Evolutionary conservation across 225 moss, liverwort and hornwort species (phyloP).

Genomic region (Pleurozium schreberi): DNA sequence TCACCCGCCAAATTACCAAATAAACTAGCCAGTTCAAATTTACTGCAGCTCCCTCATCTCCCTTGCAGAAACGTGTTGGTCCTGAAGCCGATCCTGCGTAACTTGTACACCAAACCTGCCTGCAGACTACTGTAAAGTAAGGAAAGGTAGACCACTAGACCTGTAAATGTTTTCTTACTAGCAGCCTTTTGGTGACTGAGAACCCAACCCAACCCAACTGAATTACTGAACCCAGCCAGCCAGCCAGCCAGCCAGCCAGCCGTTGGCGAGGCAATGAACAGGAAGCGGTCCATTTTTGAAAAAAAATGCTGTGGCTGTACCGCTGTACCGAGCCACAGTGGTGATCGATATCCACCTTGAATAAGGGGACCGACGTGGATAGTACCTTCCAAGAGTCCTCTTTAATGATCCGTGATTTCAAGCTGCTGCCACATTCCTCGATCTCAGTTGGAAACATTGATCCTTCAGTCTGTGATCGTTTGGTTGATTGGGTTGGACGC

Average conservation of each 20-base stretch:
- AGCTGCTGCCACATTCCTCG: constrained; percentile 6
- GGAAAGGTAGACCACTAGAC: too few relatives aligned
- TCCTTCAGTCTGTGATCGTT: not conserved
- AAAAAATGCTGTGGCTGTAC: not conserved
- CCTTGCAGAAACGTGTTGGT: not conserved
- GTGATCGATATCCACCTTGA: not conserved
- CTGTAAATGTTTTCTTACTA: not conserved
- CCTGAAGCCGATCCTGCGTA: not conserved
- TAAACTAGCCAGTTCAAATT: not conserved
- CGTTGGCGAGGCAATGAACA: not conserved
- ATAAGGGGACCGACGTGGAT: not conserved
- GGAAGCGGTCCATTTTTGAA: not conserved
- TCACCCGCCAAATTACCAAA: not conserved
- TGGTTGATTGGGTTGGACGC: not conserved
- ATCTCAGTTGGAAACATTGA: not conserved
- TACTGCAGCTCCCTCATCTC: not conserved
- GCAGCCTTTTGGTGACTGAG: not conserved
- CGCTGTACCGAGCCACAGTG: not conserved
- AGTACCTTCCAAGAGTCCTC: not conserved
- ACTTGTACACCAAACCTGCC: not conserved
- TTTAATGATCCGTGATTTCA: not conserved
- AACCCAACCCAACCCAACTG: too few relatives aligned
- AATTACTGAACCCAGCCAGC: too few relatives aligned
- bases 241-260: too few relatives aligned
- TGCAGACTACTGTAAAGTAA: too few relatives aligned